Evolutionary conservation across 2,329 filamentous ascomycete species (phyloP).

Genomic region (Lasiodiplodia hormozganensis): DNA sequence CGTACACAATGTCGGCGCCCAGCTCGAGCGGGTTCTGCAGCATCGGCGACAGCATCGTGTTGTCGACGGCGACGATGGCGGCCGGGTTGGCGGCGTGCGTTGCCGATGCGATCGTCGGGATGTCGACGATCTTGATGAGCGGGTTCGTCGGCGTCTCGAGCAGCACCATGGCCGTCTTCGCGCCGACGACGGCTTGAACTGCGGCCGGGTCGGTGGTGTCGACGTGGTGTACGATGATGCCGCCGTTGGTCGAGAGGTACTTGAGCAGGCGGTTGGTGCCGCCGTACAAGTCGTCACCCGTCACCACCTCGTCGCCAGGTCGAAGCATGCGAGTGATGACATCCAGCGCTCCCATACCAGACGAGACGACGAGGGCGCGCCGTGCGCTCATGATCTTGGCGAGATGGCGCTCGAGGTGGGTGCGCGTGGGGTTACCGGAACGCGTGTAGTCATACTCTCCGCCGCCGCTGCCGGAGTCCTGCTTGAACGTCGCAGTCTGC

Average conservation of each 20-base stretch:
- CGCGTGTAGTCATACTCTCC: slow-evolving; percentile 98
- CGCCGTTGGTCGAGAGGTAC: slow-evolving; percentile 86
- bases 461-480: slow-evolving; percentile 80
- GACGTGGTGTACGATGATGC: slow-evolving; percentile 93
- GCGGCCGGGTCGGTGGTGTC: slow-evolving; percentile 83
- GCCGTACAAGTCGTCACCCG: slow-evolving; percentile 95
- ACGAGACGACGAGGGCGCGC: slow-evolving; percentile 90
- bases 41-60: slow-evolving; percentile 98
- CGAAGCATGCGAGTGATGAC: slow-evolving; percentile 91
- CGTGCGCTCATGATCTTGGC: slow-evolving; percentile 99
- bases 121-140: slow-evolving; percentile 96
- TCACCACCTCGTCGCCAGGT: slow-evolving; percentile 95
- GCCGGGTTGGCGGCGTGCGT: slow-evolving; percentile 79
- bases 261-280: slow-evolving; percentile 93
- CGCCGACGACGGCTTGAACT: slow-evolving; percentile 71
- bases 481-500: slow-evolving; percentile 95
- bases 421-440: slow-evolving; percentile 94
- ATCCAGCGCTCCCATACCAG: slow-evolving; percentile 96
- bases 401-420: slow-evolving; percentile 93
- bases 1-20: slow-evolving; percentile 95
- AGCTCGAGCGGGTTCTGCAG: slow-evolving; percentile 92
- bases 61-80: slow-evolving; percentile 90
- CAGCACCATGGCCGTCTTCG: slow-evolving; percentile 92
- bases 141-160: slow-evolving; percentile 98
- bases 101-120: slow-evolving; percentile 76